These are phyloP conservation scores for Penicillium nordicum DNA, from an alignment of 2,329 filamentous ascomycete species.

Conservation along the genomic window DNA sequence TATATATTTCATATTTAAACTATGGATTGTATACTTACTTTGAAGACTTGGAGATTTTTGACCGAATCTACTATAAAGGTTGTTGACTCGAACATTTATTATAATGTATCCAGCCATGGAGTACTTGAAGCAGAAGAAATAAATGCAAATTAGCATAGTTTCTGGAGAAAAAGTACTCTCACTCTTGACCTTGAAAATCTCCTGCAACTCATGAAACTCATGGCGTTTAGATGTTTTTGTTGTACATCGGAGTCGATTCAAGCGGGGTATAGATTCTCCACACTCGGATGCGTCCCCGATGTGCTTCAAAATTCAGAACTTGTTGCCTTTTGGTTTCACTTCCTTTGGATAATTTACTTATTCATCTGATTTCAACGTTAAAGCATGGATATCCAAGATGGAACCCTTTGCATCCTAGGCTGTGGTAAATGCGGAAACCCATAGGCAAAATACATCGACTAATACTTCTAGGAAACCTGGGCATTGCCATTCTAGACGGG, in stretches of 20 bases:
- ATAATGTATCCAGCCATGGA: not conserved
- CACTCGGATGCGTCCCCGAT: conserved; percentile 7
- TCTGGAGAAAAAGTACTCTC: too few species aligned
- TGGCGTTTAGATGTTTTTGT: not conserved
- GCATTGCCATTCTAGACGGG: conserved; percentile 38
- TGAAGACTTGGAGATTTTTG: not conserved
- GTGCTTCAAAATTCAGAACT: not conserved
- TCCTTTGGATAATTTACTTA: not conserved
- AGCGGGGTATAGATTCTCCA: conserved; percentile 3
- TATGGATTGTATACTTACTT: not conserved
- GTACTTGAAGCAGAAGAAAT: not conserved
- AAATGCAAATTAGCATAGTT: not conserved
- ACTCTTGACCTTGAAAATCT: too few species aligned
- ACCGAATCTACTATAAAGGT: not conserved
- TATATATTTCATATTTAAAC: not conserved
- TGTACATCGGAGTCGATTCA: not conserved
- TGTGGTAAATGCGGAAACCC: conserved; percentile 13
- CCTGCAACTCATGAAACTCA: not conserved
- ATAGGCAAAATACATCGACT: not conserved
- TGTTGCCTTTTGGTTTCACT: not conserved
- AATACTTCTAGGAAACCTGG: conserved; percentile 35
- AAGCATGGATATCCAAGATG: conserved; percentile 13
- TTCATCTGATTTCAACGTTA: not conserved
- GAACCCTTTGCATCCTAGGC: conserved; percentile 20
- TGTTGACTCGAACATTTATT: not conserved